phyloP scores from a whole-genome alignment of 2,329 filamentous ascomycete species.

The Orbilia javanica region DNA sequence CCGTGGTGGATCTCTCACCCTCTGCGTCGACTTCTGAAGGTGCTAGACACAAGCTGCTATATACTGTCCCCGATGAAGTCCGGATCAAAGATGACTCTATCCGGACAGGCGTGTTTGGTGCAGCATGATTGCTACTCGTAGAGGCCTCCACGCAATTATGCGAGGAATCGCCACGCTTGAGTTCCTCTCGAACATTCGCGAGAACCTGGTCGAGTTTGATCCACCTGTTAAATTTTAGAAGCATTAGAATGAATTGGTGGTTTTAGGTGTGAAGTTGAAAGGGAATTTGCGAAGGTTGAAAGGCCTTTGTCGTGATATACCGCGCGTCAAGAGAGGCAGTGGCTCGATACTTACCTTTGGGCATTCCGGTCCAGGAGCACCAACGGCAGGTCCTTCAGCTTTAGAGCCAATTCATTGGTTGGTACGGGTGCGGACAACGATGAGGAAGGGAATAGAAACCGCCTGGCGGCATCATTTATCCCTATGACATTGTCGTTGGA shows the following conservation, averaged over 20 bases:
- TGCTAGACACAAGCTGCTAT: slow-evolving; percentile 38
- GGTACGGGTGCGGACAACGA: slow-evolving; percentile 8
- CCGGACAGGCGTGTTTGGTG: slow-evolving; percentile 36
- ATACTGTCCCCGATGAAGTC: slow-evolving; percentile 43
- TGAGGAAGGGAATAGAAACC: slow-evolving; percentile 42
- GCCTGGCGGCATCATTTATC: slow-evolving; percentile 43
- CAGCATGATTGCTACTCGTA: slow-evolving; percentile 23
- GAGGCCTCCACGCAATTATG: slow-evolving; percentile 44
- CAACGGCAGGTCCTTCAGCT: slow-evolving; percentile 45
- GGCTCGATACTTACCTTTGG: slow-evolving; percentile 45
- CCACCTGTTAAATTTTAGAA: slow-evolving; percentile 30
- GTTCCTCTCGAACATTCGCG: slow-evolving; percentile 45
- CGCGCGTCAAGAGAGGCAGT: slow-evolving; percentile 1
- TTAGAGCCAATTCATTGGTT: slow-evolving; percentile 1
- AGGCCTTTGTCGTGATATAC: slow-evolving; percentile 11
- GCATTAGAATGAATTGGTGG: slow-evolving; percentile 35
- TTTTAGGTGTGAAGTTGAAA: background rate
- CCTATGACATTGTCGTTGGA: slow-evolving; percentile 39
- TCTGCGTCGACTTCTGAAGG: slow-evolving; percentile 15
- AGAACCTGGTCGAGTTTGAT: slow-evolving; percentile 55
- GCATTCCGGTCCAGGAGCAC: slow-evolving; percentile 36
- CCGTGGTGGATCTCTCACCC: slow-evolving; percentile 1
- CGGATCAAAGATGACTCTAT: slow-evolving; percentile 44
- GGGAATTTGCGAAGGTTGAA: background rate
- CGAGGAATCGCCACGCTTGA: slow-evolving; percentile 27